Evolutionary conservation across 2,329 filamentous ascomycete genomes (phyloP), one percentile per base, ranked within the genome.

Genomic region (Botrytis squamosa): DNA sequence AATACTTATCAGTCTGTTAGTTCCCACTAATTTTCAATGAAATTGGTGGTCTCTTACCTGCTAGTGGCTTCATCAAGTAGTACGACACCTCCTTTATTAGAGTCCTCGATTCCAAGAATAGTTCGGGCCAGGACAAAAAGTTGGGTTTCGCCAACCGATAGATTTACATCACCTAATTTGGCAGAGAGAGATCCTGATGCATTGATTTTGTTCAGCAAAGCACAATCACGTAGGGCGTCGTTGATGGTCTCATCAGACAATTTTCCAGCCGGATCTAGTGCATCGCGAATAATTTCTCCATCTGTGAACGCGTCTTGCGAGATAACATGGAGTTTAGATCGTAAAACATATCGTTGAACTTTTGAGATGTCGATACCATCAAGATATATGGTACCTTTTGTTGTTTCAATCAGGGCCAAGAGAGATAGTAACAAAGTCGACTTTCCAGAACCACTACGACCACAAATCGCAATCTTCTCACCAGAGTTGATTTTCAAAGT

Each of bases 381-480:
- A 29, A 65, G 36, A 18, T 42, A 46, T 44, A 65, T 44, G 18
- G 57, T 18, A 59, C 57, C 57, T 18, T 59, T 36, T 3, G 57
- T 59, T 59, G 57, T 59, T 12, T 59, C 57, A 10, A 59, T 36
- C 57, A 59, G 57, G 0, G 57, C 57, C 29, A 59, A 33, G 57
- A 59, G 29, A 4, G 57, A 59, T 33, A 36, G 29, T 8, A 59
- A 59, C 57, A 59, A 22, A 59, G 57, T 59, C 29, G 57, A 59
- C 29, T 59, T 59, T 59, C 57, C 57, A 59, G 57, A 60, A 84
- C 65, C 77, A 20, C 75, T 77, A 6, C 88, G 85, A 1, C 88
- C 88, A 65, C 86, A 88, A 16, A 90, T 76, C 16, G 76, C 79
- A 46, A 79, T 73, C 85, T 88, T 42, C 84, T 89, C 87, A 83